A percentile compares a stretch with the other conserved stretches of the same genome.
These are phyloP conservation scores for Amylocystis lapponica DNA, from an alignment of 768 basidiomycete genomes.

Conservation along the genomic window DNA sequence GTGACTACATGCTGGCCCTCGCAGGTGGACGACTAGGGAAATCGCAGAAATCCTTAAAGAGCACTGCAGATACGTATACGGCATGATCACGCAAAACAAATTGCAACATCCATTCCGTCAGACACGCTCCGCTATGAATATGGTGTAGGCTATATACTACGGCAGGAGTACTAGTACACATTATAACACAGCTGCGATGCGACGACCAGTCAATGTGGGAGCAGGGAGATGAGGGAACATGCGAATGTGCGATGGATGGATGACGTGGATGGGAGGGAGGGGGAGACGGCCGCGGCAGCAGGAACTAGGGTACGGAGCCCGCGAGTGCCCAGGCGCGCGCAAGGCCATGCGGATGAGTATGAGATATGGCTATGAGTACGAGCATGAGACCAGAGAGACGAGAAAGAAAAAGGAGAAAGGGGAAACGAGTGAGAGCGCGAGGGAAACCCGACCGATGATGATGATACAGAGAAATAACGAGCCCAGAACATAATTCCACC, in stretches of 20 bases:
- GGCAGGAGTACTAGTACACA: slow-evolving; percentile 12
- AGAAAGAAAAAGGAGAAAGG: slow-evolving; percentile 5
- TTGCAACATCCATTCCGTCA: too few species aligned
- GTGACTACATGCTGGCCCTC: too few species aligned
- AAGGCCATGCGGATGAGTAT: neutral
- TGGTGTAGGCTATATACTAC: slow-evolving; percentile 13
- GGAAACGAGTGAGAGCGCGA: slow-evolving; percentile 1
- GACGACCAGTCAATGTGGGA: slow-evolving; percentile 2
- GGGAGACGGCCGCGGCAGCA: neutral
- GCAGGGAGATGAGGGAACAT: neutral
- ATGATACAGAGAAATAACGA: slow-evolving; percentile 9
- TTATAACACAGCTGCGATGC: slow-evolving; percentile 11
- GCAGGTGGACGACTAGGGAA: too few species aligned
- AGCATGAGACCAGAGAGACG: slow-evolving; percentile 3
- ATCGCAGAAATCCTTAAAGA: too few species aligned
- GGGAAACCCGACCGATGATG: neutral
- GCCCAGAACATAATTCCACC: neutral
- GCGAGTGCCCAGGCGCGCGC: neutral
- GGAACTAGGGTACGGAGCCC: neutral
- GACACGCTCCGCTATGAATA: too few species aligned
- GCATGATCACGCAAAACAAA: too few species aligned
- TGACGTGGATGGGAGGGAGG: too few species aligned
- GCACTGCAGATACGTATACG: too few species aligned
- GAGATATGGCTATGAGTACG: slow-evolving; percentile 1
- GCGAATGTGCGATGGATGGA: neutral